Evolutionary conservation across 768 basidiomycete genomes (phyloP), one percentile per base, ranked within the genome.

Genomic region (Brasilioporus rufonigricans): DNA sequence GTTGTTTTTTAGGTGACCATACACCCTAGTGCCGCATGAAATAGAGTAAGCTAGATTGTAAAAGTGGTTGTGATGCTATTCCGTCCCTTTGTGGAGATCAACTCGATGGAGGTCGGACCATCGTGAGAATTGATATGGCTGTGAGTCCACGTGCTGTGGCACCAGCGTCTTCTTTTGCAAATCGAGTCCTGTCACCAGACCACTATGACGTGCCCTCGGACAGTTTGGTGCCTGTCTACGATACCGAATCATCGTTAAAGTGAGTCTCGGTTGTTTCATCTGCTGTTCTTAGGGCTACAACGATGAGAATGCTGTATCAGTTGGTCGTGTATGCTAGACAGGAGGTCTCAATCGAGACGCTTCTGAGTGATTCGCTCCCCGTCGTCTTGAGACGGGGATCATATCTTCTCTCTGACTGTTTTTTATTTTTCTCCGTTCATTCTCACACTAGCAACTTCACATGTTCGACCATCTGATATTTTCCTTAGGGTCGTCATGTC

Each of bases 371-470:
- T 61, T 27, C 26, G n/a, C 21, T 61, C 52, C 58, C 61, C 21
- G 61, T 60, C 51, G 2, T 16, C 10, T n/a, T 7, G 13, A n/a
- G 53, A 50, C 58, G 29, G 62, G 63, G 61, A 59, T 13, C 5
- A 7, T 52, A 71, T 71, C 70, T 71, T 71, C 70, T 71, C 71
- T 72, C 71, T 72, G 70, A 71, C 32, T 50, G 31, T 12, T 53
- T 21, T 23, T 44, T 35, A 14, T 39, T 49, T 5, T 43, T 38
- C n/a, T 18, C 35, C 33, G 14, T 29, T 9, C 43, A 1, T 44
- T 33, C 48, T 19, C 48, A 40, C n/a, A 11, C 21, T 18, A 13
- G 32, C 24, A 2, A 7, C 27, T 36, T 33, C 27, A 29, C 5
- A 13, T 14, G n/a, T 11, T 35, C 18, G 18, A 21, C 19, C 38